A percentile compares a stretch with the other conserved stretches of the same genome.
Conservation (phyloP, 1,284 basidiomycete genomes). For the Stygiomarasmius scandens region DNA sequence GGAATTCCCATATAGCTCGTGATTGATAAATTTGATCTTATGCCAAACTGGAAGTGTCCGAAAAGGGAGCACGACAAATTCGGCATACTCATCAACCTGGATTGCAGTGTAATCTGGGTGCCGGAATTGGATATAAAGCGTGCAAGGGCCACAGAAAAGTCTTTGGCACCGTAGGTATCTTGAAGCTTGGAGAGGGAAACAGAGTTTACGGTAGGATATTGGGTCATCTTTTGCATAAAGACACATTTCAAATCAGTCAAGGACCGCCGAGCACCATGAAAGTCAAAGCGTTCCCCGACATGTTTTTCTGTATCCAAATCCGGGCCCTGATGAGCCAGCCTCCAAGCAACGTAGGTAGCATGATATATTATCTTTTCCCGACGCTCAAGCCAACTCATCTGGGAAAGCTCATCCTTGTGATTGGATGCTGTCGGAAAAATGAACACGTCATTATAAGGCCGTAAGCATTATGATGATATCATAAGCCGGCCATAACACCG, state of each 20-base stretch:
- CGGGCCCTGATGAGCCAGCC: too few species aligned
- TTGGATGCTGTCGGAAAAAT: too few species aligned
- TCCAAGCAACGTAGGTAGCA: too few species aligned
- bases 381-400: too few species aligned
- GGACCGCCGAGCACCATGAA: constrained; percentile 2
- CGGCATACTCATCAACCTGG: constrained; percentile 9
- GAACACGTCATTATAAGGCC: too few species aligned
- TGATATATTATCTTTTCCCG: too few species aligned
- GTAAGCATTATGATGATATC: too few species aligned
- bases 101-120: constrained; percentile 10
- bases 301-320: too few species aligned
- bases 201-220: constrained; percentile 22
- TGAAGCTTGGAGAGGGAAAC: constrained; percentile 19
- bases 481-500: too few species aligned
- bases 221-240: constrained; percentile 22
- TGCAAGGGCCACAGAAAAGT: constrained; percentile 29
- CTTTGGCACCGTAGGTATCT: constrained; percentile 25
- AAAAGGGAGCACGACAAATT: neutral
- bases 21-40: neutral
- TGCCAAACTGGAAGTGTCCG: constrained; percentile 3
- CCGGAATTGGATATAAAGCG: constrained; percentile 23
- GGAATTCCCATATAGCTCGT: neutral
- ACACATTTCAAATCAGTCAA: constrained; percentile 19
- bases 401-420: too few species aligned
- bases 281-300: constrained; percentile 1